Base-by-base conservation (phyloP, 176 grass and related monocot species). In the Elymus sibiricus region DNA sequence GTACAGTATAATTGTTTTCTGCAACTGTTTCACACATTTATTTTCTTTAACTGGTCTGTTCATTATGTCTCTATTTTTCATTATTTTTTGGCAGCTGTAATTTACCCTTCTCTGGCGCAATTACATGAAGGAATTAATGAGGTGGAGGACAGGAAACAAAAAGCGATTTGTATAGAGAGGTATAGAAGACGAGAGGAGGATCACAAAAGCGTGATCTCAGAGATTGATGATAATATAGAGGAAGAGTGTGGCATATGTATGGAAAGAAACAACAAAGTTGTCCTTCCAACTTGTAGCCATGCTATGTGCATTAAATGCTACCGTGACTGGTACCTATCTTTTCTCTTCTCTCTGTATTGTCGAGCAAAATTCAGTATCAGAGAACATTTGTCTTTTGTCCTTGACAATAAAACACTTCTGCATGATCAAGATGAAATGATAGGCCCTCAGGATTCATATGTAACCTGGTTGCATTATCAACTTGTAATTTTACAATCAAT, bases 201-300 rank as follows among this genome's bases (percentile, higher is more conserved):
- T 82, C 87, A 92, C 53, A 88, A 74, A 73, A 87, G 70, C 62
- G 83, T 85, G 42, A 79, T 86, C 58, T 92, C 93, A 64, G 95
- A 98, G 86, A 91, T 95, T 78, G 93, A 95, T 83, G 91, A 88
- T 87, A 89, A 89, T 79, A 92, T 89, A 86, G 95, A 98, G 69
- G 95, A 98, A 69, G 95, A 98, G 89, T 98, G 95, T 90, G 91
- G 86, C 56, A 98, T 98, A 92, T 98, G 95, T 83, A 95, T 95
- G 95, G 95, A 98, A 72, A 91, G 84, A 59, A 95, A 87, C 55
- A 29, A 37, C 85, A 95, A 92, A 86, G 90, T 93, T 81, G 91
- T 98, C 39, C 78, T 98, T 87, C 95, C 95, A 72, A 93, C 86
- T 73, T 98, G 95, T 88, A 93, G 77, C 80, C 95, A 98, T 77